Conservation (phyloP, 164 flowering plant genomes). For the Vitis rotundifolia region DNA sequence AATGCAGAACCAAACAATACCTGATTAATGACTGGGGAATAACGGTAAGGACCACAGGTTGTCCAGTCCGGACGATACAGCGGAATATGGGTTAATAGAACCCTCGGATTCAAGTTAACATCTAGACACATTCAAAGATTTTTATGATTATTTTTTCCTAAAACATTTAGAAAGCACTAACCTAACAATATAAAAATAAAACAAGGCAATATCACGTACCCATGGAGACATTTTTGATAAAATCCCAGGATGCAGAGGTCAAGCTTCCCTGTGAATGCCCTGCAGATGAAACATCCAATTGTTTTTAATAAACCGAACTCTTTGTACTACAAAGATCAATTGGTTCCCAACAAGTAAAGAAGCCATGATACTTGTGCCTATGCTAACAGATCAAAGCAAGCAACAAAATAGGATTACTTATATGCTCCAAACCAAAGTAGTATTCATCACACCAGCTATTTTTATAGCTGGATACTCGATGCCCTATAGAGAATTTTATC, state of each 20-base stretch:
- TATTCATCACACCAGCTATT: too few relatives aligned
- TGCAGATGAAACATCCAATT: conserved; percentile 24
- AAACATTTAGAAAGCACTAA: not conserved
- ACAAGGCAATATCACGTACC: conserved; percentile 42
- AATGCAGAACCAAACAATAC: conserved; percentile 27
- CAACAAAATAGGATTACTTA: too few relatives aligned
- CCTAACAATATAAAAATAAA: not conserved
- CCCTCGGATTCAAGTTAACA: conserved; percentile 45
- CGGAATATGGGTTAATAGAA: conserved; percentile 88
- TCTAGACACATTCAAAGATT: conserved; percentile 30
- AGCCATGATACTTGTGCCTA: too few relatives aligned
- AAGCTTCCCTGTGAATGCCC: conserved; percentile 41
- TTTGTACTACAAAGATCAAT: too few relatives aligned
- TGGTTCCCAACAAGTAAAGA: too few relatives aligned
- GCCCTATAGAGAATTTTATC: too few relatives aligned
- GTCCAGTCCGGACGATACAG: conserved; percentile 78
- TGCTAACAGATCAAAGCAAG: too few relatives aligned
- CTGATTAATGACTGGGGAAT: conserved; percentile 78
- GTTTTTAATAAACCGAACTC: not conserved
- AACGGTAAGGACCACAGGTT: conserved; percentile 74
- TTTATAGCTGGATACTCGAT: too few relatives aligned
- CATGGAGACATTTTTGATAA: conserved; percentile 58
- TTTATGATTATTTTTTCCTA: not conserved
- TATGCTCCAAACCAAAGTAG: too few relatives aligned
- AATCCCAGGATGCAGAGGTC: conserved; percentile 60